These are phyloP conservation scores for Thielaviopsis punctulata DNA, from an alignment of 2,329 filamentous ascomycete genomes.

Conservation along the genomic window DNA sequence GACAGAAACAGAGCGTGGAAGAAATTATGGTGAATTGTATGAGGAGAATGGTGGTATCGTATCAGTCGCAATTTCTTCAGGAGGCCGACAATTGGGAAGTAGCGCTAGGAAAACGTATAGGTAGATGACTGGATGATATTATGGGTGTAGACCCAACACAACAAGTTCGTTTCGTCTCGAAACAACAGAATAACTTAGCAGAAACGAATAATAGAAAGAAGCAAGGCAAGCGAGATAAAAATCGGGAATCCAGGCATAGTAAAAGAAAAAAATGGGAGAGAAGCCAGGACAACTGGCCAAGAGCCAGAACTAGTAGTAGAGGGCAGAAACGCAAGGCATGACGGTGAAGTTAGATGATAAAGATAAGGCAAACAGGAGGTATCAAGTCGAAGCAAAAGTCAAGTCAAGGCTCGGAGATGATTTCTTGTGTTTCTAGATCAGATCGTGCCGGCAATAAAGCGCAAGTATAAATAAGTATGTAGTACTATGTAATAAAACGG, in stretches of 20 bases:
- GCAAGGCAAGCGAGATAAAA: neutral
- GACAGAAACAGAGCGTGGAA: neutral
- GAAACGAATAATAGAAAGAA: neutral
- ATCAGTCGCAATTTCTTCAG: neutral
- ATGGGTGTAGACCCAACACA: neutral
- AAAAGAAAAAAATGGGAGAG: neutral
- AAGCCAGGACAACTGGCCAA: slow-evolving; percentile 4
- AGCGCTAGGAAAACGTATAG: neutral
- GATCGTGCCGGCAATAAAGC: neutral
- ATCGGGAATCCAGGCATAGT: too few relatives aligned
- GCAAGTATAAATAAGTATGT: too few relatives aligned
- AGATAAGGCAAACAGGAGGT: neutral
- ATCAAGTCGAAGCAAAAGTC: neutral
- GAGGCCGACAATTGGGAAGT: neutral
- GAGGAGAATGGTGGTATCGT: too few relatives aligned
- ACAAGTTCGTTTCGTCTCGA: neutral
- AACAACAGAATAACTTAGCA: neutral
- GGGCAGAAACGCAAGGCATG: slow-evolving; percentile 3
- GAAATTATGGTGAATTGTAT: too few relatives aligned
- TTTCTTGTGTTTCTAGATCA: neutral
- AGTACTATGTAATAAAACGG: too few relatives aligned
- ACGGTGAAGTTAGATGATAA: slow-evolving; percentile 1
- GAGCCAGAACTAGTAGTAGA: slow-evolving; percentile 8
- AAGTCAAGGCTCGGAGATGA: slow-evolving; percentile 9
- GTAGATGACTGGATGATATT: neutral